Evolutionary conservation across 1,284 basidiomycete genomes (phyloP), one percentile per base, ranked within the genome.

Genomic region (Entoloma clypeatum): DNA sequence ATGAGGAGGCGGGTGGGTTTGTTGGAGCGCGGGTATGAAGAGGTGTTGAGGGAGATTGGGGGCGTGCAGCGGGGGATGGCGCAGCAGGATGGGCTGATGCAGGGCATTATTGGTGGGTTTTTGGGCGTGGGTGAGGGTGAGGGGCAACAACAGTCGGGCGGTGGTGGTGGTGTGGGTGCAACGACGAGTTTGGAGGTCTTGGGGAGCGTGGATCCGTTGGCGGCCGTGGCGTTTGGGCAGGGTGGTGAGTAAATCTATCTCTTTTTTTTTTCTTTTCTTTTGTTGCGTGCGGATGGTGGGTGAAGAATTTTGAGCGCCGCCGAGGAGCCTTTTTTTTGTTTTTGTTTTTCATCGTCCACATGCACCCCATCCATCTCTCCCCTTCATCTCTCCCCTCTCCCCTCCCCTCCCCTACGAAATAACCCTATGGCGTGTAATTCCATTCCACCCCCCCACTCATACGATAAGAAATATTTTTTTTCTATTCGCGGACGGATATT

Each of bases 81-180:
- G 22, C 83, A 88, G 62, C 90, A 92, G 68, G 89, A 93, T 51
- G 78, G 78, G 37, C 63, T 92, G 45, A 86, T 92, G 79, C 86
- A 91, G 64, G 80, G 79, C 51, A 63, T 92, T 48, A 83, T 92
- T 52, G 79, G 85, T 52, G 88, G 89, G 61, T 85, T 89, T 59
- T 69, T 91, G 55, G 80, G 83, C 4, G 16, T 49, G 3, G 47
- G 42, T 18, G 40, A 43, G 53, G 69, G 77, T 55, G 82, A 86
- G 63, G 78, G 34, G 44, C n/a, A n/a, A n/a, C n/a, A n/a, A n/a
- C n/a, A n/a, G n/a, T n/a, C n/a, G n/a, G 17, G 22, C 19, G 23
- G 18, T 21, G 8, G 10, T 16, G 23, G 17, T 34, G 21, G 16
- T n/a, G 18, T n/a, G 16, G 19, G 17, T 19, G 22, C 18, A 14